phyloP scores from a whole-genome alignment of 495 filamentous ascomycete genomes.

The Haplographium delicatum region DNA sequence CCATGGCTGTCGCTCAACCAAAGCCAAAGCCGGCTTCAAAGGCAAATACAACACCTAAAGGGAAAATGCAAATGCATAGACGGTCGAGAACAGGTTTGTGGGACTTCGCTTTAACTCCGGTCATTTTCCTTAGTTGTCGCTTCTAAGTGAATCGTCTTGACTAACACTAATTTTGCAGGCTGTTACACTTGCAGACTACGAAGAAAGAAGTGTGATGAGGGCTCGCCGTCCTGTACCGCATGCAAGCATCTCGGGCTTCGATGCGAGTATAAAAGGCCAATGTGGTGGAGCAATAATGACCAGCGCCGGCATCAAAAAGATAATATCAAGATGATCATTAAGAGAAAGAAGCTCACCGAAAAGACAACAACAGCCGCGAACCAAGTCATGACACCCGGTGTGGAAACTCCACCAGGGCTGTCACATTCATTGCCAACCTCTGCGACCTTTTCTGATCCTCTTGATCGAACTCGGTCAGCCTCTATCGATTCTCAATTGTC shows the following conservation, averaged over 20 bases:
- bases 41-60: slow-evolving; percentile 35
- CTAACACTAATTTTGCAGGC: slow-evolving; percentile 49
- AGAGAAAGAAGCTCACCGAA: slow-evolving; percentile 89
- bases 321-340: slow-evolving; percentile 92
- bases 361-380: slow-evolving; percentile 58
- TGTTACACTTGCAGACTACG: slow-evolving; percentile 96
- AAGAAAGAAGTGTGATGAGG: slow-evolving; percentile 97
- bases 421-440: slow-evolving; percentile 79
- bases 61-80: slow-evolving; percentile 78
- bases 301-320: slow-evolving; percentile 84
- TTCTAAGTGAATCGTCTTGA: slow-evolving; percentile 17
- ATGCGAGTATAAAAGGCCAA: slow-evolving; percentile 94
- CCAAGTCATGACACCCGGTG: slow-evolving; percentile 46
- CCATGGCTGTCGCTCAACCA: slow-evolving; percentile 51
- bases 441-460: slow-evolving; percentile 67
- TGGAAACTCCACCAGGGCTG: slow-evolving; percentile 68
- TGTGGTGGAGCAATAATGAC: slow-evolving; percentile 95
- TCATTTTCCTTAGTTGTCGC: slow-evolving; percentile 17
- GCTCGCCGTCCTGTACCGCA: slow-evolving; percentile 75
- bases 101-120: slow-evolving; percentile 11
- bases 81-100: slow-evolving; percentile 86
- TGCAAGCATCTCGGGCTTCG: slow-evolving; percentile 81
- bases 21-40: slow-evolving; percentile 51
- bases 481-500: slow-evolving; percentile 75
- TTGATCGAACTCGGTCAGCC: slow-evolving; percentile 64